phyloP scores from a whole-genome alignment of 1,284 basidiomycete species.

The Leccinum pachyderme region DNA sequence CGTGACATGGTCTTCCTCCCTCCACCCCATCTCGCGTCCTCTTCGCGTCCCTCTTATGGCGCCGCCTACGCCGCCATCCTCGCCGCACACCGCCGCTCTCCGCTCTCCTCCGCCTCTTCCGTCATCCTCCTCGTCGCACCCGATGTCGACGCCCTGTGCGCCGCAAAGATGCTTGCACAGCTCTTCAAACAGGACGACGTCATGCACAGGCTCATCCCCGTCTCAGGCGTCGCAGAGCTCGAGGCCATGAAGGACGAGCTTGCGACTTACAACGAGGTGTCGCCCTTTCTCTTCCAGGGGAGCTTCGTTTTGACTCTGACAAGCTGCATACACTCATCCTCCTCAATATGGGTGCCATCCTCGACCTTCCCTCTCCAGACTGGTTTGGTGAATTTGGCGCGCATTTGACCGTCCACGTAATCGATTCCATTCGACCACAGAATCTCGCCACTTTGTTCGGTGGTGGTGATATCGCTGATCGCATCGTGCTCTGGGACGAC shows the following conservation, averaged over 20 bases:
- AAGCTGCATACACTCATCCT: constrained; percentile 91
- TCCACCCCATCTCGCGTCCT: constrained; percentile 62
- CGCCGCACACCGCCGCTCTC: constrained; percentile 68
- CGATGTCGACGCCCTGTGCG: constrained; percentile 89
- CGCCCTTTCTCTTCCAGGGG: too few relatives aligned
- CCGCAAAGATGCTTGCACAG: constrained; percentile 85
- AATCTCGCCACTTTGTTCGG: constrained; percentile 90
- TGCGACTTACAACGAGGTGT: constrained; percentile 66
- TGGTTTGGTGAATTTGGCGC: constrained; percentile 74
- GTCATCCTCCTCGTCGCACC: constrained; percentile 85
- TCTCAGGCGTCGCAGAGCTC: constrained; percentile 81
- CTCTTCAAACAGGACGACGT: constrained; percentile 94
- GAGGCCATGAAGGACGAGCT: constrained; percentile 68
- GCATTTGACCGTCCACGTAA: constrained; percentile 78
- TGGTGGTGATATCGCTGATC: constrained; percentile 63
- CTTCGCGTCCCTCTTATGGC: constrained; percentile 65
- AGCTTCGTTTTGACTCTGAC: constrained; percentile 4
- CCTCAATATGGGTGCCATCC: constrained; percentile 88
- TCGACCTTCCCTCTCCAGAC: constrained; percentile 72
- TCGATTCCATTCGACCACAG: constrained; percentile 92
- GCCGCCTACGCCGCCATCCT: constrained; percentile 80
- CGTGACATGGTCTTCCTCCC: constrained; percentile 62
- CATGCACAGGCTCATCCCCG: constrained; percentile 87
- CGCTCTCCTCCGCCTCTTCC: constrained; percentile 73
- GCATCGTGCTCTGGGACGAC: constrained; percentile 88